Conservation (phyloP, 2,329 filamentous ascomycete genomes). For the Curvularia lunata region DNA sequence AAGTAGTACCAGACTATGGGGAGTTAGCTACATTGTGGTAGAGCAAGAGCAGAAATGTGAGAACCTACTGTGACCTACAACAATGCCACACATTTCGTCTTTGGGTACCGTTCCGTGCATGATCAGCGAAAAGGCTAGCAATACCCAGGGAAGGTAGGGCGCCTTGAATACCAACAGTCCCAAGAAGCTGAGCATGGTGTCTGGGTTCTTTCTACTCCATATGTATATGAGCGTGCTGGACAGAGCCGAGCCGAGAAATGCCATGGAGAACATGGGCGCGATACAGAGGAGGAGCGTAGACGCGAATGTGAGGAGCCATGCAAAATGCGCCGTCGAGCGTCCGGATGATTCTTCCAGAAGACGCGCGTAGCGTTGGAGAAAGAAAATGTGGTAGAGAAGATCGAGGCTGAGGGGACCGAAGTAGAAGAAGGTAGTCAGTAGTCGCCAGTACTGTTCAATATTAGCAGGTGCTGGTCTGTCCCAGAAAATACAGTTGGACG, state of each 20-base stretch:
- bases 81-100: conserved; percentile 93
- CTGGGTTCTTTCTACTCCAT: conserved; percentile 93
- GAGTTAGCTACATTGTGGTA: conserved; percentile 13
- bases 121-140: conserved; percentile 91
- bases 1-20: conserved; percentile 90
- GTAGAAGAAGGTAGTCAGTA: conserved; percentile 96
- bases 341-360: conserved; percentile 95
- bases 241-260: conserved; percentile 91
- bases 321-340: conserved; percentile 88
- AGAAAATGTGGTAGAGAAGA: conserved; percentile 97
- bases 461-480: conserved; percentile 8
- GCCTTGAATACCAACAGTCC: conserved; percentile 90
- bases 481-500: conserved; percentile 32
- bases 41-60: not conserved
- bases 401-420: conserved; percentile 94
- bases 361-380: conserved; percentile 93
- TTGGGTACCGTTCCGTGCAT: conserved; percentile 89
- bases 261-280: conserved; percentile 87
- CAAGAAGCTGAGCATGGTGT: conserved; percentile 83
- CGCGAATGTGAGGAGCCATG: conserved; percentile 89
- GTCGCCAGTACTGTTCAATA: conserved; percentile 82
- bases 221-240: conserved; percentile 96
- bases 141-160: conserved; percentile 93
- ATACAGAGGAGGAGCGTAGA: conserved; percentile 78
- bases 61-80: conserved; percentile 77